phyloP scores from a whole-genome alignment of 2,329 filamentous ascomycete genomes.

The Cercospora zeae-maydis region DNA sequence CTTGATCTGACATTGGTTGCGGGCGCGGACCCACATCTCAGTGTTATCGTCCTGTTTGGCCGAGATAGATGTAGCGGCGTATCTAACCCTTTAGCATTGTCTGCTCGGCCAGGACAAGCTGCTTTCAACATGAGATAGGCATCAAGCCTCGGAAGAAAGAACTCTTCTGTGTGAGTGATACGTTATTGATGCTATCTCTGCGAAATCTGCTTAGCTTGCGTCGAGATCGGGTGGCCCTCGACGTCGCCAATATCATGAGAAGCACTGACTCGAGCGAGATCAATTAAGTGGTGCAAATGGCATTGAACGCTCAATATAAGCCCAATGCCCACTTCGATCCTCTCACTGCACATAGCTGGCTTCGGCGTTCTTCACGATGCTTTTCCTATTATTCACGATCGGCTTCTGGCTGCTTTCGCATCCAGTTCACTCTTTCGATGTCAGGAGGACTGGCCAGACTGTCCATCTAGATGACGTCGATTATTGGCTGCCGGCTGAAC shows the following conservation, averaged over 20 bases:
- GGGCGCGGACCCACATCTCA: not conserved
- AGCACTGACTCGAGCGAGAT: not conserved
- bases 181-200: not conserved
- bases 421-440: not conserved
- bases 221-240: not conserved
- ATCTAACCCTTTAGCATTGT: not conserved
- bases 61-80: not conserved
- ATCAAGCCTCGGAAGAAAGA: not conserved
- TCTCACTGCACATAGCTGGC: not conserved
- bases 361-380: not conserved
- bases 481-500: conserved; percentile 42
- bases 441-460: conserved; percentile 40
- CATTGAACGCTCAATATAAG: not conserved
- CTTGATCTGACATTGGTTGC: not conserved
- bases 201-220: not conserved
- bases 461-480: conserved; percentile 39
- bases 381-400: not conserved
- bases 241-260: not conserved
- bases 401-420: not conserved
- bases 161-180: not conserved
- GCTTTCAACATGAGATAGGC: not conserved
- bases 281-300: not conserved
- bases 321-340: not conserved
- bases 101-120: not conserved
- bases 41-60: not conserved